These are phyloP conservation scores for Smittium mucronatum DNA, from an alignment of 371 early-diverging fungal species.

Conservation along the genomic window DNA sequence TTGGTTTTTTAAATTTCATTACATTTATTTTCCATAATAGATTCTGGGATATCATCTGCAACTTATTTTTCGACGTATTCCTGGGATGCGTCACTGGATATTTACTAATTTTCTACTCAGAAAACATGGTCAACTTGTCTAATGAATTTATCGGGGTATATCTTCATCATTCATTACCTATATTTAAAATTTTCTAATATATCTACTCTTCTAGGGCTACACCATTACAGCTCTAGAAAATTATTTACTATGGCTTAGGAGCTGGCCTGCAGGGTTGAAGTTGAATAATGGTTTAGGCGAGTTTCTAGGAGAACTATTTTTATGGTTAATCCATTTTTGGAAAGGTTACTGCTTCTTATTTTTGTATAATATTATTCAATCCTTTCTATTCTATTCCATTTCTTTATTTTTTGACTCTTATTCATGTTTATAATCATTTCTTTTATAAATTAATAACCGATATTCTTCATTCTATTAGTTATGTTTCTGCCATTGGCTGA, in stretches of 20 bases:
- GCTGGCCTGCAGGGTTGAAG: constrained; percentile 92
- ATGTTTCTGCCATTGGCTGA: constrained; percentile 24
- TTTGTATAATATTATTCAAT: background rate
- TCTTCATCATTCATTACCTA: constrained; percentile 47
- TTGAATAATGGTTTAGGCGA: constrained; percentile 76
- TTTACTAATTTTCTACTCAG: constrained; percentile 47
- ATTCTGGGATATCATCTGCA: constrained; percentile 90
- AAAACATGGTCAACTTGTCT: constrained; percentile 35
- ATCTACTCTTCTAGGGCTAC: constrained; percentile 31
- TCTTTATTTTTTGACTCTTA: constrained; percentile 7
- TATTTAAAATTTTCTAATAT: constrained; percentile 40
- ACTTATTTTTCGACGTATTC: constrained; percentile 83
- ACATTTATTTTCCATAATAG: too few relatives aligned
- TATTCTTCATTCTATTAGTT: constrained; percentile 1
- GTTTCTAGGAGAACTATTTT: constrained; percentile 85
- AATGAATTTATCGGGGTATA: constrained; percentile 50
- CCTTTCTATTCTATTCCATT: background rate
- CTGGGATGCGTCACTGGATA: constrained; percentile 73
- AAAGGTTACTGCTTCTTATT: constrained; percentile 36
- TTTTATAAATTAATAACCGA: background rate
- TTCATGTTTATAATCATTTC: background rate
- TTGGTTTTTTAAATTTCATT: too few relatives aligned
- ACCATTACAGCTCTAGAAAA: constrained; percentile 45
- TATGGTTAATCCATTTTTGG: constrained; percentile 86
- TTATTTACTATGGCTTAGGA: constrained; percentile 78